Evolutionary conservation across 805 yeast genomes (phyloP), one percentile per base, ranked within the genome.

Genomic region (Jamesozyma rosinii): DNA sequence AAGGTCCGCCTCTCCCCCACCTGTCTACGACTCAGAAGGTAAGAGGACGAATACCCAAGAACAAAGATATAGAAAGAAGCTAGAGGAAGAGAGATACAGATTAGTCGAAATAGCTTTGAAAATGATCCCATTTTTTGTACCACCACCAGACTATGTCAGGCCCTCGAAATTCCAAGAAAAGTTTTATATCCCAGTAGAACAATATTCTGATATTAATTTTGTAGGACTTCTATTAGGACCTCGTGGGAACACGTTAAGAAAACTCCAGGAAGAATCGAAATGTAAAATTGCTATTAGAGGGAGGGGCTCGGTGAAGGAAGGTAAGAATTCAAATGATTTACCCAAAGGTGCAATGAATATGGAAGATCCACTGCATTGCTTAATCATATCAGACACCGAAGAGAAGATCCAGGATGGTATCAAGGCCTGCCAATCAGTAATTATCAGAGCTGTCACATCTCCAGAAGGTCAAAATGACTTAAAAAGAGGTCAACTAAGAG

Each of bases 391-490:
- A 0, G 96, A 88, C 50, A 71, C 80, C 14, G 87, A 78, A 48
- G 89, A 78, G 32, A 83, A 82, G 55, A 75, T 90, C 31, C 76
- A 77, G 27, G 76, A 74, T 46, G 98, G 95, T 10, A 72, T 84
- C 30, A 74, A 74, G 49, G 74, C 82, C 15, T 81, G 94, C 43
- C 77, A 86, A 53, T 76, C 76, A 44, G 77, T 92, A 41, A 78
- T 94, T 14, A 77, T 83, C 43, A 82, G 81, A 48, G 96, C 96
- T 0, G 83, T 89, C 1, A 72, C 79, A 17, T 79, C 95, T 0
- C 98, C 98, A 1, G 90, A 83, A 49, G 96, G 95, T 1, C 94
- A 86, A 59, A 92, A 90, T 62, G 95, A 87, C 49, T 71, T 85
- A 59, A 92, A 92, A 57, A 71, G 97, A 46, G 86, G 82, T 36